phyloP scores from a whole-genome alignment of 805 yeast genomes.

The Hanseniaspora thailandica region DNA sequence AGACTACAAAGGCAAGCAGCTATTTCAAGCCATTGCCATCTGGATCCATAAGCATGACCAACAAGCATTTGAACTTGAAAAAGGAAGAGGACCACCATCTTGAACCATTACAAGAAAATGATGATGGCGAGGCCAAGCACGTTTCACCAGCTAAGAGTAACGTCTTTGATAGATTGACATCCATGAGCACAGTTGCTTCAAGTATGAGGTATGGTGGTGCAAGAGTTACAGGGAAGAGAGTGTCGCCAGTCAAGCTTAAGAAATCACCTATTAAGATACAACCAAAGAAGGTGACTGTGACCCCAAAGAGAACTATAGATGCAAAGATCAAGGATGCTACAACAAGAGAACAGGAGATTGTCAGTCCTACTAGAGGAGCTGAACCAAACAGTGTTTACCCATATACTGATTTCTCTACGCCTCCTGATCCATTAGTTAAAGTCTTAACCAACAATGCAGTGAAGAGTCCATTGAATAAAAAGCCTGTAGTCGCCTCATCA shows the following conservation, averaged over 20 bases:
- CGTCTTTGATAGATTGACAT: slow-evolving; percentile 12
- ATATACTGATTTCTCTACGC: slow-evolving; percentile 12
- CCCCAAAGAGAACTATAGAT: slow-evolving; percentile 2
- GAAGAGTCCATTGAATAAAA: not conserved
- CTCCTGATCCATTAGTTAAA: too few species aligned
- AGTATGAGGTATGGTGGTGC: slow-evolving; percentile 1
- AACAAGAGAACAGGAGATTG: not conserved
- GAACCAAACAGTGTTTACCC: too few species aligned
- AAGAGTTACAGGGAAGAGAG: not conserved
- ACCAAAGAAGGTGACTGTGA: not conserved
- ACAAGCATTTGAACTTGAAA: not conserved
- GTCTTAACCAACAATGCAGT: too few species aligned
- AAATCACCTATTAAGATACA: slow-evolving; percentile 2
- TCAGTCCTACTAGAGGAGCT: not conserved
- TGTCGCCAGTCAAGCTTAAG: slow-evolving; percentile 1
- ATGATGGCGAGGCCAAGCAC: not conserved
- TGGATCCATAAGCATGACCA: slow-evolving; percentile 5
- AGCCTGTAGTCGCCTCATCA: not conserved
- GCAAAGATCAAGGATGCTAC: not conserved
- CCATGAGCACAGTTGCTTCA: slow-evolving; percentile 3
- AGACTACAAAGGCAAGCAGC: slow-evolving; percentile 3
- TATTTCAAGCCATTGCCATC: slow-evolving; percentile 12
- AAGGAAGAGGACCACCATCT: not conserved
- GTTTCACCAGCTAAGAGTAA: not conserved
- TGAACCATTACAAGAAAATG: not conserved